Conservation (phyloP, 2,329 filamentous ascomycete genomes). For the Coniochaeta sp. region DNA sequence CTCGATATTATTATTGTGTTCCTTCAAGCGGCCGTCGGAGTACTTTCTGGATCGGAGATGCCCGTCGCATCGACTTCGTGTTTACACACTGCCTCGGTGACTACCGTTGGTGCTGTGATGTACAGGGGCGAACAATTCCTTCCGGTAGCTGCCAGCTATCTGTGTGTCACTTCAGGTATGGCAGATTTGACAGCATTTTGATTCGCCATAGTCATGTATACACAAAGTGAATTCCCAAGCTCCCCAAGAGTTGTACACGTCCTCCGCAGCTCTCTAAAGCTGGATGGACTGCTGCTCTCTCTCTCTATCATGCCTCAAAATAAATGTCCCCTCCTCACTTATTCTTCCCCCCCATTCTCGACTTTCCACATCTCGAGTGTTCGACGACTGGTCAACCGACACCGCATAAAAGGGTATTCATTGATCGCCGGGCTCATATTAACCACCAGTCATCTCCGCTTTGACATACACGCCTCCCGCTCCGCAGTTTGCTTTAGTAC, state of each 20-base stretch:
- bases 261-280: background rate
- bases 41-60: background rate
- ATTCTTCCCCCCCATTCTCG: background rate
- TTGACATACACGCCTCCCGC: background rate
- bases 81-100: background rate
- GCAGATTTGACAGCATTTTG: background rate
- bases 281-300: background rate
- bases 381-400: background rate
- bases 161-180: background rate
- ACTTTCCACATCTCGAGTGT: background rate
- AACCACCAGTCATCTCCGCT: background rate
- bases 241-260: background rate
- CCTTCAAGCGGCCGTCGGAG: background rate
- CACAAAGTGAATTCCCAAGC: background rate
- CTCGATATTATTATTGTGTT: no score
- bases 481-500: conserved; percentile 48
- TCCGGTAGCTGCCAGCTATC: background rate
- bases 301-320: background rate
- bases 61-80: background rate
- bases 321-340: background rate
- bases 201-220: background rate
- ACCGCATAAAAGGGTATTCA: background rate
- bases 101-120: background rate
- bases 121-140: background rate
- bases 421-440: background rate